Evolutionary conservation across 2,329 filamentous ascomycete genomes (phyloP), one percentile per base, ranked within the genome.

Genomic region (Hypoxylon sp.): DNA sequence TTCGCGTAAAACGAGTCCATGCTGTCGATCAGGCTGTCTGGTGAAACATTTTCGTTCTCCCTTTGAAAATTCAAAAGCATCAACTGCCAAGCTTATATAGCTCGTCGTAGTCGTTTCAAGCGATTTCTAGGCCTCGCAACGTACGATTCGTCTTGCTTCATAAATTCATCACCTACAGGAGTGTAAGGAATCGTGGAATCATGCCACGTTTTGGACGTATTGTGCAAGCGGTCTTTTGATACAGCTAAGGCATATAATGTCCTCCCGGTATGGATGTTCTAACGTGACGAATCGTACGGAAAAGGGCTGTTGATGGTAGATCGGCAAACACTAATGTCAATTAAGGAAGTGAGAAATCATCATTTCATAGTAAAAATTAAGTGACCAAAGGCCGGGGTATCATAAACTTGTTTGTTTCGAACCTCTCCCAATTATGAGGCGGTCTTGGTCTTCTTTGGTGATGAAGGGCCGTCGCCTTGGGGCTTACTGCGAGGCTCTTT

Each of bases 401-500:
- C 68, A 68, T 67, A 65, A 44, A 48, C 33, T 33, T 59, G 55
- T 44, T 10, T 20, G 13, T 63, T 44, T 31, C 20, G 31, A 20
- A 27, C 25, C 62, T 54, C 62, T 54, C 31, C 20, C 22, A 54
- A 31, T 40, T 64, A 72, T 49, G 66, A 27, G 25, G 25, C 59
- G 10, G 57, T 50, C 40, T 74, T 74, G 61, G 46, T 76, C 69
- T 76, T 76, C 64, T 73, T 74, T 30, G 69, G 61, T 46, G 65
- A 50, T 58, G 70, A 65, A 35, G 63, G 64, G 44, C 66, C 61
- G 62, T 69, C 73, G 46, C 68, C 68, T 10, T 66, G 64, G 48
- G 63, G 60, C 33, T 74, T 73, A 67, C 54, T 73, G 10, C 54
- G 27, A 10, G 57, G 17, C 3, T 61, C 71, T 73, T 82, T 82